Percentiles rank a stretch among this genome's conserved stretches.
Conservation (phyloP, 305 asterid species). For the Ilex paraguariensis region DNA sequence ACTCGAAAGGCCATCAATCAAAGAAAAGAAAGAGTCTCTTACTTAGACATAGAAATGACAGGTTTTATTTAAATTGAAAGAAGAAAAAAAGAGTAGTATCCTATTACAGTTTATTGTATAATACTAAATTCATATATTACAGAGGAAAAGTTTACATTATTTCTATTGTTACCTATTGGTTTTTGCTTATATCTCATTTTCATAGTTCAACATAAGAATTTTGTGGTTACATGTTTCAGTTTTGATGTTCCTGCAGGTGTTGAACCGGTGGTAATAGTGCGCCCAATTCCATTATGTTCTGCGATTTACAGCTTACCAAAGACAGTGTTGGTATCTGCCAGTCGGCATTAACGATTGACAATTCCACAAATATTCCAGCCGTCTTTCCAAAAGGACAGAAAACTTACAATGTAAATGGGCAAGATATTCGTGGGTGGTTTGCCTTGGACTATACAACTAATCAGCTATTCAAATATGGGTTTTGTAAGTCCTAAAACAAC, state of each 20-base stretch:
- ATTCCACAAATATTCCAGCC: conserved; percentile 19
- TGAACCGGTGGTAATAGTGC: conserved; percentile 55
- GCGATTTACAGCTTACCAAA: conserved; percentile 66
- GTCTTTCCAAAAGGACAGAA: background rate
- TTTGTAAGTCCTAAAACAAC: conserved; percentile 44
- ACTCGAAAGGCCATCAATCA: no score
- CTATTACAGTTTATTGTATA: no score
- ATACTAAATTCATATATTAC: no score
- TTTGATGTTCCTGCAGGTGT: conserved; percentile 29
- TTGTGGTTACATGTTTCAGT: background rate
- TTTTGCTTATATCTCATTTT: no score
- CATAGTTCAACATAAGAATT: background rate
- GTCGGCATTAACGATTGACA: conserved; percentile 43
- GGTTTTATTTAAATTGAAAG: no score
- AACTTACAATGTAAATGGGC: no score
- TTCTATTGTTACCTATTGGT: no score
- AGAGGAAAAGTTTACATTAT: no score
- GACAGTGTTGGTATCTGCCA: conserved; percentile 55
- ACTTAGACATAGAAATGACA: no score
- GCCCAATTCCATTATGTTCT: conserved; percentile 34
- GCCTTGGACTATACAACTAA: conserved; percentile 40
- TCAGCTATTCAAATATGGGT: conserved; percentile 40
- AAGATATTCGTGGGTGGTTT: conserved; percentile 38
- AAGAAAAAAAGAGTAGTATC: no score
- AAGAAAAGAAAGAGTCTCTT: no score